These are phyloP conservation scores for Paspalum notatum DNA, from an alignment of 176 grass and related monocot species.

Conservation along the genomic window DNA sequence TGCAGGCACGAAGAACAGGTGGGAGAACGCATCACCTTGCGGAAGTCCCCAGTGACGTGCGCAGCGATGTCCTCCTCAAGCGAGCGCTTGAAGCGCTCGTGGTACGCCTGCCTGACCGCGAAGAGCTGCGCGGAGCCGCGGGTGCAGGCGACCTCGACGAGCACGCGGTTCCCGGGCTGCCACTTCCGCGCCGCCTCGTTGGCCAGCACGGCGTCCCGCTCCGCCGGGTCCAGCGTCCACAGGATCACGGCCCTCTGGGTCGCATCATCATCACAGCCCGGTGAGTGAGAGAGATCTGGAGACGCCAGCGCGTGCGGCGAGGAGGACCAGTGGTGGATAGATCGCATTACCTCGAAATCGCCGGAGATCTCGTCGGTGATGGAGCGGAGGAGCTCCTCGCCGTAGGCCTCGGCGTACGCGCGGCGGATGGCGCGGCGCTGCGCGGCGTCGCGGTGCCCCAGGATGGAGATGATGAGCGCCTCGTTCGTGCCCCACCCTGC, in stretches of 20 bases:
- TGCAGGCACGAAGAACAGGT: background rate
- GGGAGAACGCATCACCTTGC: conserved; percentile 55
- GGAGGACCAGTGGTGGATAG: background rate
- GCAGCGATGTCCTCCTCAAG: conserved; percentile 92
- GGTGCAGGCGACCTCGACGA: conserved; percentile 83
- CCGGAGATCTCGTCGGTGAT: conserved; percentile 86
- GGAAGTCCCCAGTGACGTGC: conserved; percentile 77
- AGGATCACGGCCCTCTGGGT: conserved; percentile 76
- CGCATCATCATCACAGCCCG: background rate
- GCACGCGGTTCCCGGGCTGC: conserved; percentile 67
- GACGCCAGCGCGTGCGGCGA: background rate
- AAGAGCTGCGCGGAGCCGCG: conserved; percentile 67
- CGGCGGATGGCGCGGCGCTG: conserved; percentile 79
- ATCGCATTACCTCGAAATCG: conserved; percentile 78
- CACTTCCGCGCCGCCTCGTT: conserved; percentile 81
- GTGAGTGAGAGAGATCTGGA: conserved; percentile 20
- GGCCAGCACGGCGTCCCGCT: conserved; percentile 86
- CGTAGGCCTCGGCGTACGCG: conserved; percentile 64
- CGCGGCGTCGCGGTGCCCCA: conserved; percentile 78
- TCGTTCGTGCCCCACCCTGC: conserved; percentile 96
- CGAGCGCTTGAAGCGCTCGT: conserved; percentile 77
- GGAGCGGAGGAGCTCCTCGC: conserved; percentile 83
- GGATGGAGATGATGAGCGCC: conserved; percentile 85
- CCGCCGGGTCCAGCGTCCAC: conserved; percentile 81
- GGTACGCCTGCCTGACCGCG: conserved; percentile 68